Evolutionary conservation across 768 basidiomycete species (phyloP), one percentile per base, ranked within the genome.

Genomic region (Pisolithus sp.): DNA sequence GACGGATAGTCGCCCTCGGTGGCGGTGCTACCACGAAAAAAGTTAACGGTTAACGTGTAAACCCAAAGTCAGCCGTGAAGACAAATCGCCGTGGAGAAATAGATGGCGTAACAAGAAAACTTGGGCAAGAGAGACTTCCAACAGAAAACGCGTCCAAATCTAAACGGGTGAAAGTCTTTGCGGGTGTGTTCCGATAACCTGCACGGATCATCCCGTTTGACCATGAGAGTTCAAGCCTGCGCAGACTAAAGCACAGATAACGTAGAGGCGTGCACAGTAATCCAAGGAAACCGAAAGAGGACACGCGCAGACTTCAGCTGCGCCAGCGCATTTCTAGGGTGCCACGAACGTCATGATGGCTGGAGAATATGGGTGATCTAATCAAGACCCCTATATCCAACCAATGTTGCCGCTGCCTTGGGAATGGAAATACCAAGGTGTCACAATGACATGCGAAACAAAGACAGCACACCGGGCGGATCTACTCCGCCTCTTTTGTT

Each of bases 391-490:
- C 12, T 20, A 21, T 12, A 15, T 23, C 41, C 12, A 42, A 12
- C 24, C 8, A 20, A 42, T 24, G 20, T 13, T 5, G 23, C 41
- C 7, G 9, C 34, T 34, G 13, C 13, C 34, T 15, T 34, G 34
- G 34, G 34, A 5, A 41, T 13, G 18, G 18, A 7, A 41, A 41
- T 41, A 34, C 9, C 23, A 41, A 39, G 34, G 20, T n/a, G 24
- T 10, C 6, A 17, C n/a, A 10, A 49, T 20, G 37, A 18, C 7
- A 39, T 18, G 18, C n/a, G 24, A 20, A n/a, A 23, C n/a, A 44
- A 54, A 52, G 31, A 48, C 18, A 45, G 7, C 18, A 24, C 20
- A 5, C 45, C 59, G 63, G 63, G 47, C 63, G 63, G 63, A 64
- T 62, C 62, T 65, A 44, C 58, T 60, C 62, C 64, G 60, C 49